Evolutionary conservation across 176 grass and related monocot genomes (phyloP), one percentile per base, ranked within the genome.

Genomic region (Paspalum notatum): DNA sequence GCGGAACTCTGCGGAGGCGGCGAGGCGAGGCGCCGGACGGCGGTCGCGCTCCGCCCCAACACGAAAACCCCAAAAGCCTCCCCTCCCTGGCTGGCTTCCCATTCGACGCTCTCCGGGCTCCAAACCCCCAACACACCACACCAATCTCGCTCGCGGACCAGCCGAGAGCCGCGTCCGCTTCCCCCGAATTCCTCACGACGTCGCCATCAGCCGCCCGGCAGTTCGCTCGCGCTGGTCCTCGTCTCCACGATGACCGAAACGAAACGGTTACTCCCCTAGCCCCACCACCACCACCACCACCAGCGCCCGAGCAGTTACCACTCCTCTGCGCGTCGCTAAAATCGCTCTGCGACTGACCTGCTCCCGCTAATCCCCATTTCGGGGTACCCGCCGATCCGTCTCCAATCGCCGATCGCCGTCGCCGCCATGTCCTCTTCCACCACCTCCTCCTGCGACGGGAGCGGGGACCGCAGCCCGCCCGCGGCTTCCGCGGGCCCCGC

Each of bases 391-490:
- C 46, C 20, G 55, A 18, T 32, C 21, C 60, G 17, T 54, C 64
- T 21, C 79, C 22, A 71, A 78, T 47, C 78, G 40, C 54, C 50
- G 84, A 62, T 76, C 45, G 53, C 87, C 42, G 42, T 4, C 42
- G 37, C 43, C 59, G 27, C 74, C 52, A 82, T 91, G 84, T 72
- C 85, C 38, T 71, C 76, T 1, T 32, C 53, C 56, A 40, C 61
- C 45, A 55, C 84, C 47, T 32, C 62, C 62, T 74, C 61, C 56
- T 68, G 54, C 25, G 85, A 60, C 57, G 71, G 43, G n/a, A 72
- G 85, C 72, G 49, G 12, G 50, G 84, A 87, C 85, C 85, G 81
- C 84, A 91, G 77, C 85, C 72, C 78, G 47, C 32, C 32, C 13
- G 62, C 52, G 43, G 12, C 54, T n/a, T n/a, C n/a, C 18, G n/a